Conservation (phyloP, 2,329 filamentous ascomycete species). For the Colletotrichum lupini region DNA sequence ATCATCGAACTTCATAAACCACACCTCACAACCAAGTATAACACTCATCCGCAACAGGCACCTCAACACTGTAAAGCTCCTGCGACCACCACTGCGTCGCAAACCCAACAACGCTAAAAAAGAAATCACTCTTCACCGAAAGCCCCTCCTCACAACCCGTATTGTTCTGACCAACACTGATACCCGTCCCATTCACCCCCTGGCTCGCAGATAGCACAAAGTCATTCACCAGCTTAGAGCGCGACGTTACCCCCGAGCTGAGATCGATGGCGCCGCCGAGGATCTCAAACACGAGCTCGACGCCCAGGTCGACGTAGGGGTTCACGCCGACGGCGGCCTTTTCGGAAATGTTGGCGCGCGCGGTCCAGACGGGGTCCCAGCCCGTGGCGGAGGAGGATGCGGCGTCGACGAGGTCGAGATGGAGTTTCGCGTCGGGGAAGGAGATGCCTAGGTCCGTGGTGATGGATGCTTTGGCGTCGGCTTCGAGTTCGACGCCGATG, state of each 20-base stretch:
- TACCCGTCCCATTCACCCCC: constrained; percentile 28
- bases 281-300: constrained; percentile 40
- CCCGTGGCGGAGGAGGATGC: constrained; percentile 39
- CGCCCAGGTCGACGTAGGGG: constrained; percentile 39
- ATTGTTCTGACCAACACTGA: constrained; percentile 31
- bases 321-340: constrained; percentile 38
- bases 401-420: constrained; percentile 43
- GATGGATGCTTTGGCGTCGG: constrained; percentile 29
- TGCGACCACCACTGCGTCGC: constrained; percentile 42
- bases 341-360: constrained; percentile 41
- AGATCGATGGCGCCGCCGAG: constrained; percentile 42
- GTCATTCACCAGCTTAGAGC: constrained; percentile 41
- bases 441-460: constrained; percentile 37
- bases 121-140: constrained; percentile 40
- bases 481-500: constrained; percentile 33
- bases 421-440: constrained; percentile 40
- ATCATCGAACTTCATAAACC: not conserved
- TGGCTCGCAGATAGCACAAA: constrained; percentile 39
- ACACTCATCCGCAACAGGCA: constrained; percentile 42
- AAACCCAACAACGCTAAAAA: constrained; percentile 40
- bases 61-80: constrained; percentile 40
- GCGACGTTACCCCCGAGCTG: constrained; percentile 41
- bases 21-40: constrained; percentile 38
- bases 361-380: constrained; percentile 46
- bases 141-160: constrained; percentile 39